A percentile compares a stretch with the other conserved stretches of the same genome.
Conservation (phyloP, 345 rosid species). For the Eucalyptus pumila region DNA sequence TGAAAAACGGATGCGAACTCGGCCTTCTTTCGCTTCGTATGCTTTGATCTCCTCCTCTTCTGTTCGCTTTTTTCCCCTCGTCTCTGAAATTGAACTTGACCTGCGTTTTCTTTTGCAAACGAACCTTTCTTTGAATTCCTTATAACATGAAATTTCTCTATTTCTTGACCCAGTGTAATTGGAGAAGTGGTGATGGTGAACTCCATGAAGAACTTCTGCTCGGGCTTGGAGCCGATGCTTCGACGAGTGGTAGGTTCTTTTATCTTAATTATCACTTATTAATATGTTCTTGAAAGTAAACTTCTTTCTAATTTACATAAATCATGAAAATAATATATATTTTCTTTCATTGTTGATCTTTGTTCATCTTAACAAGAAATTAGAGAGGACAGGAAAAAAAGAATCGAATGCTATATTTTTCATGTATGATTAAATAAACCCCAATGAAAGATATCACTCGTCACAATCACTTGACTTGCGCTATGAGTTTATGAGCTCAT, state of each 20-base stretch:
- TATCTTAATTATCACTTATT: neutral
- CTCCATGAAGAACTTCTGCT: slow-evolving; percentile 15
- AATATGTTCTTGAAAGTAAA: neutral
- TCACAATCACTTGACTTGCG: neutral
- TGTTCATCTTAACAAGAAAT: neutral
- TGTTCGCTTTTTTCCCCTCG: neutral
- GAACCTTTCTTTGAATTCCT: neutral
- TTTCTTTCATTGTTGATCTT: neutral
- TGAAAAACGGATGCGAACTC: slow-evolving; percentile 39
- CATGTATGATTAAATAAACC: neutral
- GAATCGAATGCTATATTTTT: neutral
- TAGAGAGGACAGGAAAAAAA: neutral
- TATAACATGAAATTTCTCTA: neutral
- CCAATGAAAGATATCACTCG: neutral
- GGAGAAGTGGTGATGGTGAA: slow-evolving; percentile 33
- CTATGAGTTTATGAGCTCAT: neutral
- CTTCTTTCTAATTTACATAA: neutral
- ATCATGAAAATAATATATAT: neutral
- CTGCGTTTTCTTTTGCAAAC: neutral
- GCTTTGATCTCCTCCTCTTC: neutral
- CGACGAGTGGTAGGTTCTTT: slow-evolving; percentile 54
- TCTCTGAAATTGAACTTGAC: neutral
- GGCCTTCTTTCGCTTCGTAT: slow-evolving; percentile 66
- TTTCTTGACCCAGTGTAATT: slow-evolving; percentile 28
- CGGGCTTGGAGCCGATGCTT: slow-evolving; percentile 58